Evolutionary conservation across 306 rosid species (phyloP).

Genomic region (Castanea crenata): DNA sequence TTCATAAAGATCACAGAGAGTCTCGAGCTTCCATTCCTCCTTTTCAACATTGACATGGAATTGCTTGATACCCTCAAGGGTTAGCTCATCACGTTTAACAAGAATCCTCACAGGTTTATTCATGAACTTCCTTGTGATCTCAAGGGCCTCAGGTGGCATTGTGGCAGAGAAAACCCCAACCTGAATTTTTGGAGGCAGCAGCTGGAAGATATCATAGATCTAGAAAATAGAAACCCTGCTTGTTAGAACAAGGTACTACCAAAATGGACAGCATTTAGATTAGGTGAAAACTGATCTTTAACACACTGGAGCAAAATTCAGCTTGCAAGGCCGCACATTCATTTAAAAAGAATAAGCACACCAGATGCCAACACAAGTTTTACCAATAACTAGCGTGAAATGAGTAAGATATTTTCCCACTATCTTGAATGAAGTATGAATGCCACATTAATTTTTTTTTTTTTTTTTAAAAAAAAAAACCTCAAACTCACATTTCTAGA

Average conservation of each 20-base stretch:
- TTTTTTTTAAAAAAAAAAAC: neutral
- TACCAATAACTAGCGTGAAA: neutral
- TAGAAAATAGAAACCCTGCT: slow-evolving; percentile 14
- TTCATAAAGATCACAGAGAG: slow-evolving; percentile 63
- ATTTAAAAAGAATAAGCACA: neutral
- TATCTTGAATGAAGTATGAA: neutral
- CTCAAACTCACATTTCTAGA: neutral
- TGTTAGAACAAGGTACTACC: slow-evolving; percentile 6
- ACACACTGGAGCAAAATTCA: neutral
- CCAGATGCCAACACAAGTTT: neutral
- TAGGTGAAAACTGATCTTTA: neutral
- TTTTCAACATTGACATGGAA: slow-evolving; percentile 58
- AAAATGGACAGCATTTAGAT: slow-evolving; percentile 1
- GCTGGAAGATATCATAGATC: slow-evolving; percentile 79
- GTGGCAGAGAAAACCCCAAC: slow-evolving; percentile 78
- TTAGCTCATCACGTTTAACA: slow-evolving; percentile 69
- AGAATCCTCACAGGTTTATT: slow-evolving; percentile 65
- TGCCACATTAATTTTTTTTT: neutral
- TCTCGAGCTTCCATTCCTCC: slow-evolving; percentile 74
- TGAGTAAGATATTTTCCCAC: neutral
- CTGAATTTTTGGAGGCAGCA: slow-evolving; percentile 71
- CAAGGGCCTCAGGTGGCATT: slow-evolving; percentile 80
- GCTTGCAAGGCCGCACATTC: neutral
- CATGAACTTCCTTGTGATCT: slow-evolving; percentile 73
- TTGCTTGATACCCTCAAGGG: slow-evolving; percentile 67